Base-by-base conservation (phyloP, 306 rosid genomes). In the Quillaja saponaria region DNA sequence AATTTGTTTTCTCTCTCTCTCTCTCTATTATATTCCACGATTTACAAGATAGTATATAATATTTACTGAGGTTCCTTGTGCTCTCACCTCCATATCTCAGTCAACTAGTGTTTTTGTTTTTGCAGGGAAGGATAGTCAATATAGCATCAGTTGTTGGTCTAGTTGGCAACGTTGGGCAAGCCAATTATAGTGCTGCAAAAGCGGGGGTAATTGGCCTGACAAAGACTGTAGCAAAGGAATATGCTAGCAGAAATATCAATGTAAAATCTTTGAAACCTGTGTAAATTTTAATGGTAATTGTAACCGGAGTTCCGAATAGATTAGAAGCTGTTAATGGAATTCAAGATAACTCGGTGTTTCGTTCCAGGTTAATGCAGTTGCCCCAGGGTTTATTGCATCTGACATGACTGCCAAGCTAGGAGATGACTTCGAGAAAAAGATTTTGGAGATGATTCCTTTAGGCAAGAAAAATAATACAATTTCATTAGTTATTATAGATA, bases 141-240 rank as follows among this genome's bases (percentile, higher is more conserved):
- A 81, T 92, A 67, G 75, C 96, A 74, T 92, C 96, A 7, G 98
- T 92, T 74, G 96, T 88, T 68, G 98, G 98, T 64, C 85, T 84
- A 16, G 85, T 88, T 66, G 98, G 98, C 64, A 92, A 88, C 44
- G 90, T 58, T 38, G 98, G 98, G 55, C 98, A 92, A 86, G 95
- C 95, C 76, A 92, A 92, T 74, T 92, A 92, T 61, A 87, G 96
- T 82, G 96, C 98, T 59, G 98, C 98, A 59, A 92, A 92, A 76
- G 96, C 98, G 48, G 98, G 98, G 74, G 98, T 92, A 37, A 92
- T 92, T 71, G 98, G 98, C 74, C 76, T 92, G 39, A 86, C 98
- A 19, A 92, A 88, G 81, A 0, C 83, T 38, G 95, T 92, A 74
- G 95, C 98, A 31, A 92, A 78, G 84, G 98, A 88, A 72, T 88